Percentiles rank a stretch among this genome's conserved stretches.
Conservation (phyloP, 345 rosid species). For the Boechera stricta region DNA sequence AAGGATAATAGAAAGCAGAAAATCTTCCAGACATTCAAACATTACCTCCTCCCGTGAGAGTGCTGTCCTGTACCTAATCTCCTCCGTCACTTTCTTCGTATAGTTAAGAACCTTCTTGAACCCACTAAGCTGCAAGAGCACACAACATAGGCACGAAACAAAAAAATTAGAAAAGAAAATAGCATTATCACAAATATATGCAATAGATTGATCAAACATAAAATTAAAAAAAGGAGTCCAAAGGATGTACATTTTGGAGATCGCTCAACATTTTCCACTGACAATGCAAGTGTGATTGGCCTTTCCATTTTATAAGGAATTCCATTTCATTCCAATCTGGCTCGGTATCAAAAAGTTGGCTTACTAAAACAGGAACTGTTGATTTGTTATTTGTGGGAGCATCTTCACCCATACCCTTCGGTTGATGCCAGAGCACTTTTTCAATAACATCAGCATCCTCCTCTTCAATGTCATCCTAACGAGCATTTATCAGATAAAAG, state of each 20-base stretch:
- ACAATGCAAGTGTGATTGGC: conserved; percentile 98
- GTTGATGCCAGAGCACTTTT: conserved; percentile 98
- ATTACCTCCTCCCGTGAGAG: conserved; percentile 97
- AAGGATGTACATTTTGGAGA: conserved; percentile 78
- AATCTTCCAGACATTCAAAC: conserved; percentile 23
- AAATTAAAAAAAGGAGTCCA: conserved; percentile 9
- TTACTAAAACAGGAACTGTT: conserved; percentile 70
- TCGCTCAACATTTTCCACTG: conserved; percentile 90
- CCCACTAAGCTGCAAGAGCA: conserved; percentile 84
- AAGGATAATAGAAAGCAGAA: conserved; percentile 9
- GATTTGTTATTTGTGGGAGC: conserved; percentile 64
- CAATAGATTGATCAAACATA: conserved; percentile 25
- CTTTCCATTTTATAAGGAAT: conserved; percentile 98
- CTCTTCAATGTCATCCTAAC: conserved; percentile 92
- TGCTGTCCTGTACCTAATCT: conserved; percentile 70
- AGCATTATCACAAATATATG: conserved; percentile 13
- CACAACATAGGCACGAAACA: conserved; percentile 11
- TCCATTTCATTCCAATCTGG: conserved; percentile 93
- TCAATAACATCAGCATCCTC: conserved; percentile 96
- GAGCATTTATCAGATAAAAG: conserved; percentile 33
- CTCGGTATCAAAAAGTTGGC: conserved; percentile 76
- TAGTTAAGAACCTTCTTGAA: conserved; percentile 95
- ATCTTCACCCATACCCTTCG: conserved; percentile 81
- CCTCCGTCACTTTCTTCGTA: conserved; percentile 88
- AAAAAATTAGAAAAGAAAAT: conserved; percentile 18